These are phyloP conservation scores for Rhodotorula graminis DNA, from an alignment of 768 basidiomycete species.

Conservation along the genomic window DNA sequence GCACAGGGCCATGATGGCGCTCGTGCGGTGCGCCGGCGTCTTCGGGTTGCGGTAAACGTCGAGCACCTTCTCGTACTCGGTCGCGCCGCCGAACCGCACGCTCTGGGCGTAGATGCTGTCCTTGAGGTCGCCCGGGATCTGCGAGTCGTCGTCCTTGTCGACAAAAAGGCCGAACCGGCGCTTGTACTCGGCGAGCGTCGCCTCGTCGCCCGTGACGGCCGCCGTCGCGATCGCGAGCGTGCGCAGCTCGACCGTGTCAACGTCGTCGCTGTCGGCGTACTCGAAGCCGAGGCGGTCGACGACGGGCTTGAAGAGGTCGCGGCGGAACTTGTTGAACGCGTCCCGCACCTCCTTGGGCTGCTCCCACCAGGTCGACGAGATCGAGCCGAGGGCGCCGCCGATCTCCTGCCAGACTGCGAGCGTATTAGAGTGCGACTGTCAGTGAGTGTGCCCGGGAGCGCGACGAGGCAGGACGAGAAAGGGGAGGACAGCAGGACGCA, in stretches of 20 bases:
- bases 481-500: conserved; percentile 11
- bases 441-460: neutral
- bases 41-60: conserved; percentile 65
- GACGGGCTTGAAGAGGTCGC: conserved; percentile 60
- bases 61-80: conserved; percentile 63
- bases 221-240: conserved; percentile 65
- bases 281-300: conserved; percentile 75
- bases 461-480: neutral
- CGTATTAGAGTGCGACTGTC: too few species aligned
- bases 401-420: conserved; percentile 67
- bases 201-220: conserved; percentile 48
- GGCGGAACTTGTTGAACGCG: conserved; percentile 46
- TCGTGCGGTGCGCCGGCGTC: conserved; percentile 66
- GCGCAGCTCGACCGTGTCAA: conserved; percentile 66
- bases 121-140: conserved; percentile 75
- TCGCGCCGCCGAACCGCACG: conserved; percentile 65
- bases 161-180: conserved; percentile 67
- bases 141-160: conserved; percentile 66
- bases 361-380: conserved; percentile 79
- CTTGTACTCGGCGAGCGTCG: conserved; percentile 68
- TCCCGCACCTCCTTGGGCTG: conserved; percentile 56
- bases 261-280: conserved; percentile 60
- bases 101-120: conserved; percentile 52
- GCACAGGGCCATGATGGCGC: conserved; percentile 63
- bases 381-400: conserved; percentile 54